Conservation (phyloP, 2,329 filamentous ascomycete species). For the Penicillium nordicum region DNA sequence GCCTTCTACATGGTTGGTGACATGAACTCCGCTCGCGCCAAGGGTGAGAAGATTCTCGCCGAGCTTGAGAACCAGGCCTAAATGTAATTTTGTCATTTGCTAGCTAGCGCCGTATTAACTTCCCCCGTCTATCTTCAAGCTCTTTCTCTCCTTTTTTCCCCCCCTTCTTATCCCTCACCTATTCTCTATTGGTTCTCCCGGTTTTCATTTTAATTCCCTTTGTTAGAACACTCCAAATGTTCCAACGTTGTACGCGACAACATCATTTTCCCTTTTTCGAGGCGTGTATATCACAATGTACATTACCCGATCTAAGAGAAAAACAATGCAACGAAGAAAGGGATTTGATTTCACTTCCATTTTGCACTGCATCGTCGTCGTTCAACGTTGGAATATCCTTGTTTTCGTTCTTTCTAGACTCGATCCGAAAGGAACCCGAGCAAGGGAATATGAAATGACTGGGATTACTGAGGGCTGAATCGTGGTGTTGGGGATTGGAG, state of each 20-base stretch:
- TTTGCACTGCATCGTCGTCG: conserved; percentile 4
- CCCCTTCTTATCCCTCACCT: conserved; percentile 2
- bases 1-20: conserved; percentile 98
- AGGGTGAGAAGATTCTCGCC: conserved; percentile 99
- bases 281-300: conserved; percentile 44
- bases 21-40: conserved; percentile 84
- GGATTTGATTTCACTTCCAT: conserved; percentile 21
- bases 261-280: conserved; percentile 36
- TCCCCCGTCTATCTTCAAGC: conserved; percentile 13
- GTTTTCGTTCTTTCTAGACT: conserved; percentile 7
- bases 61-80: conserved; percentile 68
- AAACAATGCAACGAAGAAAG: conserved; percentile 15
- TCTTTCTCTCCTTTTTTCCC: background rate
- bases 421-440: conserved; percentile 8
- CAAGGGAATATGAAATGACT: conserved; percentile 1
- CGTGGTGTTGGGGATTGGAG: background rate
- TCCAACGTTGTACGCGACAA: conserved; percentile 13
- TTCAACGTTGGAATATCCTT: background rate
- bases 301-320: conserved; percentile 39
- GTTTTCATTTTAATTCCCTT: conserved; percentile 27
- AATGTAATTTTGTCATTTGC: conserved; percentile 43
- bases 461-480: background rate
- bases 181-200: conserved; percentile 13
- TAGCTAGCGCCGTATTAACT: conserved; percentile 34
- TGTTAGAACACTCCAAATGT: conserved; percentile 13